Conservation (phyloP, 768 basidiomycete species). For the Naematelia encephala region DNA sequence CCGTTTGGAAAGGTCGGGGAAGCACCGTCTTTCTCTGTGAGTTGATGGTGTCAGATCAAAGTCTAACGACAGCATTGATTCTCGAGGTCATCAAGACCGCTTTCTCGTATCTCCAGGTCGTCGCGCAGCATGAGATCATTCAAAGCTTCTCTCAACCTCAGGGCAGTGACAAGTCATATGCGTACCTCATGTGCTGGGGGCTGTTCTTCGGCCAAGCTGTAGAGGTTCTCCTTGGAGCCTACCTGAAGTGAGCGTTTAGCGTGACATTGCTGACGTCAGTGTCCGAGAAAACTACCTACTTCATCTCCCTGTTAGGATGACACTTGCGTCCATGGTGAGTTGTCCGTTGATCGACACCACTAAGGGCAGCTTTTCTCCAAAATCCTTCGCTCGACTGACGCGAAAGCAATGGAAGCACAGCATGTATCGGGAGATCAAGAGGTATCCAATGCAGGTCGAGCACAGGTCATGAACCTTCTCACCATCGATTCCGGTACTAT, state of each 20-base stretch:
- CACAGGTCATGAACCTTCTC: slow-evolving; percentile 40
- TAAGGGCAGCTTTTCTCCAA: slow-evolving; percentile 36
- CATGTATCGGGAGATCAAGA: slow-evolving; percentile 19
- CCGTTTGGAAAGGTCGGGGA: slow-evolving; percentile 24
- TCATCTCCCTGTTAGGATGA: slow-evolving; percentile 35
- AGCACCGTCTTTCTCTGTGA: slow-evolving; percentile 24
- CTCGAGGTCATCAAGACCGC: slow-evolving; percentile 19
- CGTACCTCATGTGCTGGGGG: slow-evolving; percentile 40
- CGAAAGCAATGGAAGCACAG: slow-evolving; percentile 38
- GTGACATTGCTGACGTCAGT: slow-evolving; percentile 7
- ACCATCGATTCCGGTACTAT: slow-evolving; percentile 38
- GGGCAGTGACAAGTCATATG: slow-evolving; percentile 31
- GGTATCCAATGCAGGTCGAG: slow-evolving; percentile 16
- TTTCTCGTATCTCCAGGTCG: slow-evolving; percentile 28
- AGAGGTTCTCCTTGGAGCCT: slow-evolving; percentile 15
- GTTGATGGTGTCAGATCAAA: slow-evolving; percentile 6
- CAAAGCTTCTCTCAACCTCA: slow-evolving; percentile 25
- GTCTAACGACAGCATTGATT: slow-evolving; percentile 17
- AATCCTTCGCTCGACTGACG: slow-evolving; percentile 38
- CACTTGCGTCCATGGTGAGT: slow-evolving; percentile 37
- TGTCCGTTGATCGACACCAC: not conserved
- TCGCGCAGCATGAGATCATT: slow-evolving; percentile 38
- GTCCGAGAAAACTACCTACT: slow-evolving; percentile 38
- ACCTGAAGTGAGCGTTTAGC: slow-evolving; percentile 8
- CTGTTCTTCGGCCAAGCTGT: slow-evolving; percentile 34